A percentile compares a stretch with the other conserved stretches of the same genome.
Conservation (phyloP, 306 rosid genomes). For the Ormosia emarginata region DNA sequence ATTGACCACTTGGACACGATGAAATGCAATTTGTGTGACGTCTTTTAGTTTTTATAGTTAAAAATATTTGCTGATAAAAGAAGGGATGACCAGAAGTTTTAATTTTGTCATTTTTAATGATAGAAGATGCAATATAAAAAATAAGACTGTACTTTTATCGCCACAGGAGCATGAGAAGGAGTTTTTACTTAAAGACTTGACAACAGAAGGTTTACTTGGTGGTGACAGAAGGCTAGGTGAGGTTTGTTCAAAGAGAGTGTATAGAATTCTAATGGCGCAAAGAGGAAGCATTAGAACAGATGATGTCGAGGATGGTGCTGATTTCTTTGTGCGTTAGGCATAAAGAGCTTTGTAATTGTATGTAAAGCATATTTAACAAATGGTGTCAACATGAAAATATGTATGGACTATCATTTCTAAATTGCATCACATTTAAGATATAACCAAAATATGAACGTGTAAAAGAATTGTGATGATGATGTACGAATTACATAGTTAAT, state of each 20-base stretch:
- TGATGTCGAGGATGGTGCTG: constrained; percentile 91
- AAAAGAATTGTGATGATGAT: not conserved
- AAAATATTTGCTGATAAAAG: constrained; percentile 6
- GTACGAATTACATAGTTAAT: not conserved
- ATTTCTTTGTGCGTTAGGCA: constrained; percentile 49
- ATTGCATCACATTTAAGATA: not conserved
- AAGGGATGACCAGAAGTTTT: not conserved
- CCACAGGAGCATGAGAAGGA: constrained; percentile 82
- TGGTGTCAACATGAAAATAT: not conserved
- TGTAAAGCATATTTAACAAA: not conserved
- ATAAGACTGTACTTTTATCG: constrained; percentile 1
- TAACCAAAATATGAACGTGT: not conserved
- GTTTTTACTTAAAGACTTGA: constrained; percentile 78
- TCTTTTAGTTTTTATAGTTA: not conserved
- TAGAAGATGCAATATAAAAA: not conserved
- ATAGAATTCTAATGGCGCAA: constrained; percentile 78
- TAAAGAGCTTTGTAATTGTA: not conserved
- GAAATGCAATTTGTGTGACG: constrained; percentile 1
- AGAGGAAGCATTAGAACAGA: constrained; percentile 72
- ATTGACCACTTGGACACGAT: not conserved
- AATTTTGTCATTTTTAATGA: not conserved
- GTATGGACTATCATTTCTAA: not conserved
- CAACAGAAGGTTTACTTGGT: constrained; percentile 61
- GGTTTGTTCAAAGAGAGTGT: constrained; percentile 89
- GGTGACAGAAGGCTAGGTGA: constrained; percentile 83